Evolutionary conservation across 257 asterid genomes (phyloP), one percentile per base, ranked within the genome.

Genomic region (Misopates orontium): DNA sequence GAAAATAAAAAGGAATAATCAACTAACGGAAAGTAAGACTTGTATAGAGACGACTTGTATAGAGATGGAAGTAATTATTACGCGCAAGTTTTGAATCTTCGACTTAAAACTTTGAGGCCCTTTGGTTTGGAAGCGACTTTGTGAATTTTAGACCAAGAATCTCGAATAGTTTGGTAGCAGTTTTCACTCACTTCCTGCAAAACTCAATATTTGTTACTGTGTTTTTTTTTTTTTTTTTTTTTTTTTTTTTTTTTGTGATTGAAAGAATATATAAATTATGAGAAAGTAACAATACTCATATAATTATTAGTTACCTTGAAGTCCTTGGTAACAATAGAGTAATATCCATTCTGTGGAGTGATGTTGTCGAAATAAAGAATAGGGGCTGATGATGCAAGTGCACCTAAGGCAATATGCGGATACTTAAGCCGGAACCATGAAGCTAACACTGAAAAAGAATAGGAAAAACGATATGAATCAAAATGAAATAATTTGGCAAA

Each of bases 341-440:
- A 73, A 49, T 82, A 89, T 56, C 89, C 91, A 66, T 77, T 56
- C 55, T 80, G 85, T 22, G 95, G 91, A 44, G 84, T 83, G 36
- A 87, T 79, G 17, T 84, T 32, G 58, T 88, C 95, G 39, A 90
- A 90, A 67, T 90, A 84, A 28, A 87, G 92, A 82, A 90, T 52
- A 0, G 97, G 97, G 21, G 97, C 92, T 24, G 97, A 90, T 1
- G 95, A 84, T 4, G 96, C 97, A 8, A 90, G 32, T 4, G 97
- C 97, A 24, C 96, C 96, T 0, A 84, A 16, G 16, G 95, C 92
- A 16, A 90, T 67, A 68, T 90, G 96, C 48, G 97, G 96, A 73
- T 90, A 90, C 28, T 90, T 90, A 12, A 90, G 88, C 56, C 97
- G 58, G 68, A 90, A 85, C 97, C 97, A 90, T 10, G 95, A 67